phyloP scores from a whole-genome alignment of 1,284 basidiomycete genomes.

The Jaminaea rosea region DNA sequence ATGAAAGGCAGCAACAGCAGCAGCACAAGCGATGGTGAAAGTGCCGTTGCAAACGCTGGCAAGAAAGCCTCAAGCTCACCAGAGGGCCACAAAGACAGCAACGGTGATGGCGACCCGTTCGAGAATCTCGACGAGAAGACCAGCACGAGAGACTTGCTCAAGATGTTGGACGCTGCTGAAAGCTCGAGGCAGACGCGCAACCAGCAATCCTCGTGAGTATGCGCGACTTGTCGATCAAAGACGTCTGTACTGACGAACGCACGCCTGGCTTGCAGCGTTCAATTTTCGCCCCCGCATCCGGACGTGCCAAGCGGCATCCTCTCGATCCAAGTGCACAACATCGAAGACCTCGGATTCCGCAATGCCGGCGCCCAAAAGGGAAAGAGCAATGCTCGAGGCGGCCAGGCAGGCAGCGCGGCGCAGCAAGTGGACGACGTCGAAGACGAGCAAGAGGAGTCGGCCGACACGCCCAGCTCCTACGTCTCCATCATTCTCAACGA shows the following conservation, averaged over 20 bases:
- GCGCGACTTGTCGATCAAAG: no score
- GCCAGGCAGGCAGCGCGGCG: constrained; percentile 21
- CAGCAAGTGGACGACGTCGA: constrained; percentile 19
- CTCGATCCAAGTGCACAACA: constrained; percentile 28
- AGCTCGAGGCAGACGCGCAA: constrained; percentile 3
- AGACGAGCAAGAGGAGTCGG: constrained; percentile 16
- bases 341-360: constrained; percentile 44
- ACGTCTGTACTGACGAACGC: no score
- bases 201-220: constrained; percentile 2
- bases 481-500: constrained; percentile 51
- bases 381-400: neutral
- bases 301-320: constrained; percentile 18
- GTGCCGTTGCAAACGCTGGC: neutral
- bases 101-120: constrained; percentile 1
- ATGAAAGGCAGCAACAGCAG: neutral
- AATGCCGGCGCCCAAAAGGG: constrained; percentile 33
- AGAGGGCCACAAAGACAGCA: neutral
- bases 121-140: neutral
- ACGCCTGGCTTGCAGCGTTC: constrained; percentile 11
- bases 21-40: neutral
- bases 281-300: constrained; percentile 21
- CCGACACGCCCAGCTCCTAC: constrained; percentile 38
- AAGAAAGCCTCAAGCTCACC: constrained; percentile 1
- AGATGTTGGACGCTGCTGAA: neutral
- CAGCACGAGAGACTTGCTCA: neutral